Conservation (phyloP, 805 yeast species). For the Kodamaea kakaduensis region DNA sequence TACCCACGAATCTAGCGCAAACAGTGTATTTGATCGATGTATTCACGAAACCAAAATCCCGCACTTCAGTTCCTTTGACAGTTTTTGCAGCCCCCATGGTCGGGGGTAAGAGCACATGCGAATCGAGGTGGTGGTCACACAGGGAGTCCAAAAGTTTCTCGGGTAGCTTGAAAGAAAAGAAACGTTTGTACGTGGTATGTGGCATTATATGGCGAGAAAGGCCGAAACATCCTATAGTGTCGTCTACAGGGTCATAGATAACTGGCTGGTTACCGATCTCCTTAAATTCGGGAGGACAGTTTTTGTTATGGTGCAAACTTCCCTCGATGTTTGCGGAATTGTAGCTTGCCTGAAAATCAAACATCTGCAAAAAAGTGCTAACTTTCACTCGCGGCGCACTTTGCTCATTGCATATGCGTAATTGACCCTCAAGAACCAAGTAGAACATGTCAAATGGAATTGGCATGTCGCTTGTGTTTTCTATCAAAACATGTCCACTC, state of each 20-base stretch:
- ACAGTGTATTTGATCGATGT: constrained; percentile 32
- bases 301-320: constrained; percentile 20
- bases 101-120: constrained; percentile 36
- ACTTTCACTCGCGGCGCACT: background rate
- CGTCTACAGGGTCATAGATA: constrained; percentile 16
- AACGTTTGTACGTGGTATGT: constrained; percentile 28
- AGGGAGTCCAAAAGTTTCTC: constrained; percentile 32
- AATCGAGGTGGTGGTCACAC: constrained; percentile 20
- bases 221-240: constrained; percentile 18
- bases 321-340: constrained; percentile 34
- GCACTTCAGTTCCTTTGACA: constrained; percentile 9
- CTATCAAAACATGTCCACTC: constrained; percentile 50
- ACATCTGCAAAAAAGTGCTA: constrained; percentile 25
- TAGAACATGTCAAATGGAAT: constrained; percentile 62
- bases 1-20: constrained; percentile 35
- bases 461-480: constrained; percentile 36
- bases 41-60: constrained; percentile 27
- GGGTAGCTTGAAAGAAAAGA: constrained; percentile 41
- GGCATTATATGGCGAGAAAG: constrained; percentile 14
- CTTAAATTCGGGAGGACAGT: constrained; percentile 8
- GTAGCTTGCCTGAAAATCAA: constrained; percentile 51
- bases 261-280: background rate
- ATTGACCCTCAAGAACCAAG: constrained; percentile 52
- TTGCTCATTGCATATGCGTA: constrained; percentile 10
- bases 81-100: constrained; percentile 25